phyloP scores from a whole-genome alignment of 257 asterid genomes.

The Leptodermis oblonga region DNA sequence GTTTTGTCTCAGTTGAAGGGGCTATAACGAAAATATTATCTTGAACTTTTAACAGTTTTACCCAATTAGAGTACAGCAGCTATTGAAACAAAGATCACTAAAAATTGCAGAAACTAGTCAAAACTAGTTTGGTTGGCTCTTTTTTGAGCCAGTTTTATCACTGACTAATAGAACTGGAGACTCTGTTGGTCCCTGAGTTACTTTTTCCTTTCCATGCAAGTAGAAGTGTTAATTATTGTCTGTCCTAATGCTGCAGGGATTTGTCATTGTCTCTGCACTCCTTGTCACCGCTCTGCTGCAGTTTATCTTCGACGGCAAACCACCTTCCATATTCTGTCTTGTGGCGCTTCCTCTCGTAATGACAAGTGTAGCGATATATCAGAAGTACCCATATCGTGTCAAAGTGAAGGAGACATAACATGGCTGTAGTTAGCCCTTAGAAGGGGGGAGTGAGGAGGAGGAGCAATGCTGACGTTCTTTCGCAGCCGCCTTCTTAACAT shows the following conservation, averaged over 20 bases:
- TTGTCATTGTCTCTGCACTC: constrained; percentile 90
- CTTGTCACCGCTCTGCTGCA: constrained; percentile 89
- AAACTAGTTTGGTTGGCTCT: background rate
- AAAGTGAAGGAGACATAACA: constrained; percentile 50
- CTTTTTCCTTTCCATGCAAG: background rate
- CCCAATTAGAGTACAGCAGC: background rate
- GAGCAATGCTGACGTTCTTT: background rate
- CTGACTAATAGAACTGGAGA: background rate
- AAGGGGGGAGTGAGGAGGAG: background rate
- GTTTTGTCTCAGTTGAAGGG: no score
- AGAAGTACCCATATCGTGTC: constrained; percentile 73
- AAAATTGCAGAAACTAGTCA: background rate
- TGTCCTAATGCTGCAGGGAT: constrained; percentile 53
- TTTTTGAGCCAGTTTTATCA: background rate
- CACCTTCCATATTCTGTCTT: constrained; percentile 78
- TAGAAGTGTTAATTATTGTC: background rate
- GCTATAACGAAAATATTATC: background rate
- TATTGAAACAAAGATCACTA: no score
- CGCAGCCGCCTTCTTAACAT: constrained; percentile 4
- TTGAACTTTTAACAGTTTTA: background rate
- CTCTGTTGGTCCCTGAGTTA: background rate
- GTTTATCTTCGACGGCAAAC: constrained; percentile 73
- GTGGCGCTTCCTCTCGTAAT: constrained; percentile 83
- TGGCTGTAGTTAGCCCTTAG: background rate
- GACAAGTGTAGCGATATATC: constrained; percentile 75